Evolutionary conservation across 495 filamentous ascomycete species (phyloP), one percentile per base, ranked within the genome.

Genomic region (Staphylotrichum tortipilum): DNA sequence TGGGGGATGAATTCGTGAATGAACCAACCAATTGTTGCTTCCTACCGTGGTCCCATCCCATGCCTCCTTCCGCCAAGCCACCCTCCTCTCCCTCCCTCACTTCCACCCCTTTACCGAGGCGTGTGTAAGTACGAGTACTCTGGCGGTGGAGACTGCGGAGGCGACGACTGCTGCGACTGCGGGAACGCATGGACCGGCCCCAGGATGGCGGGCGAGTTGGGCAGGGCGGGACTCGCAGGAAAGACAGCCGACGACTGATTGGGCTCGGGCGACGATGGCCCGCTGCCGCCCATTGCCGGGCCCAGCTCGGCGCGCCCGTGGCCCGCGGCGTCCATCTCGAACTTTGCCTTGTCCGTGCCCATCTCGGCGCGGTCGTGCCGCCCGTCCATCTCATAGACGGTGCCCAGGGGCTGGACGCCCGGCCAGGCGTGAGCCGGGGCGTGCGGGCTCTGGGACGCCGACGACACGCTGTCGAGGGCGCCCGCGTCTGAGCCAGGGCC

Each of bases 331-430:
- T 60, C 63, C 47, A 66, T 29, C 61, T 66, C 63, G 2, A 45
- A 41, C 29, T 52, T 51, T 14, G 36, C 54, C 3, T 42, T 36
- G 9, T 52, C 59, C 9, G 21, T 46, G 3, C 26, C 44, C 58
- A 64, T 58, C 46, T 66, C 63, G 14, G 52, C 31, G 15, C 61
- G 53, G 18, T 37, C 54, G 49, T 38, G 50, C 1, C 39, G 50
- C 14, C 56, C 59, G 17, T 61, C 61, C 36, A 64, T 22, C 53
- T 64, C 64, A 35, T 56, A 52, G 9, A 54, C 42, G 12, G 44
- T 37, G 26, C 14, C 21, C 26, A 26, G 43, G 23, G 31, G 46
- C 34, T 23, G n/a, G 26, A 31, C 4, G 19, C n/a, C 9, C 14
- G 33, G 35, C 43, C n/a, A n/a, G n/a, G n/a, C n/a, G n/a, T n/a